Evolutionary conservation across 805 yeast genomes (phyloP), one percentile per base, ranked within the genome.

Genomic region (Saturnispora kantuleensis): DNA sequence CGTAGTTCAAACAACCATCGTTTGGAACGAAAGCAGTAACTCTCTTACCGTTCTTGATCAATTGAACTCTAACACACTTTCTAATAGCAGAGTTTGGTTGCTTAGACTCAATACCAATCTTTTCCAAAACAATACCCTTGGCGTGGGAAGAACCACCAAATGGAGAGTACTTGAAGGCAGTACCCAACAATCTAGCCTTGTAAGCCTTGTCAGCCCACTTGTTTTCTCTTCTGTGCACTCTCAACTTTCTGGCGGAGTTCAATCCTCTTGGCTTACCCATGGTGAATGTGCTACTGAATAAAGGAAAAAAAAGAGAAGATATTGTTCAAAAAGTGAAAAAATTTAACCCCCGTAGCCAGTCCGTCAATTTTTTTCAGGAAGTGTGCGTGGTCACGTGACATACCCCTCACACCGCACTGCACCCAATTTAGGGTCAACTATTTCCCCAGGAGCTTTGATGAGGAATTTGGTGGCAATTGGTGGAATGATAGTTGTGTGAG

Each of bases 71-170:
- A 73, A 93, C 99, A 85, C 98, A 94, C 84, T 93, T 93, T 85
- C 98, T 93, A 70, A 93, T 90, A 77, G 98, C 99, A 66, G 98
- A 93, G 94, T 93, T 93, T 76, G 99, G 99, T 81, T 93, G 99
- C 79, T 93, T 93, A 72, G 99, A 95, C 81, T 93, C 97, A 73
- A 93, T 83, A 80, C 99, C 99, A 65, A 90, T 83, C 77, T 93
- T 93, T 81, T 93, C 99, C 70, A 93, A 85, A 58, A 93, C 99
- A 67, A 93, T 93, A 71, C 99, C 99, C 80, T 90, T 90, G 68
- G 99, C 99, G 85, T 93, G 99, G 64, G 98, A 93, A 67, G 99
- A 89, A 71, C 97, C 98, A 74, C 97, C 97, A 70, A 93, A 93
- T 74, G 98, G 99, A 68, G 98, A 93, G 58, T 95, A 93, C 81